Evolutionary conservation across 108 stramenopile species (phyloP).

Genomic region (Nitzschia palea): DNA sequence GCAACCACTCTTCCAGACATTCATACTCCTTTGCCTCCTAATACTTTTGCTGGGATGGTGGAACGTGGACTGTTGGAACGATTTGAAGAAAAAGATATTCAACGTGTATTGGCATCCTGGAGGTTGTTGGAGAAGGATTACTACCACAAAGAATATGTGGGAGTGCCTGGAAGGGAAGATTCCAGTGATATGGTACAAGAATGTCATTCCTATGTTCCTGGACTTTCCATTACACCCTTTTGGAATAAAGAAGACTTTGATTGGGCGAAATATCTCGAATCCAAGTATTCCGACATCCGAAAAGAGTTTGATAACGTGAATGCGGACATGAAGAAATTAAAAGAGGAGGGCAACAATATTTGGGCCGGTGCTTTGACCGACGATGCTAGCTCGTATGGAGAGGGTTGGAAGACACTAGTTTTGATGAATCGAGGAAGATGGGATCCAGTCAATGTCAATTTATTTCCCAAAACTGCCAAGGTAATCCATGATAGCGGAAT

Average conservation of each 20-base stretch:
- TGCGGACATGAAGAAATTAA: slow-evolving; percentile 48
- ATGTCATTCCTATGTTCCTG: slow-evolving; percentile 81
- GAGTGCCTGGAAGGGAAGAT: slow-evolving; percentile 29
- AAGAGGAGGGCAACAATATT: slow-evolving; percentile 76
- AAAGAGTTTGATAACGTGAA: slow-evolving; percentile 76
- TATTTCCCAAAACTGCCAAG: slow-evolving; percentile 80
- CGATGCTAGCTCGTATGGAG: slow-evolving; percentile 74
- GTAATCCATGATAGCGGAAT: slow-evolving; percentile 68
- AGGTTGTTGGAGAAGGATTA: slow-evolving; percentile 65
- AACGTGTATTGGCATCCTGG: slow-evolving; percentile 74
- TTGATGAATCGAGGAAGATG: slow-evolving; percentile 90
- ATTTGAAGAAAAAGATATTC: slow-evolving; percentile 47
- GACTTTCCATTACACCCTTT: slow-evolving; percentile 62
- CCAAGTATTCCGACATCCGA: slow-evolving; percentile 56
- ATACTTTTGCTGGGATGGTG: slow-evolving; percentile 74
- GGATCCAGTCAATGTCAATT: slow-evolving; percentile 74
- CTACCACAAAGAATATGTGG: slow-evolving; percentile 73
- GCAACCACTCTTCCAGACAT: slow-evolving; percentile 30
- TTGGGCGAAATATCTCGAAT: slow-evolving; percentile 64
- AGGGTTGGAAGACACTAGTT: slow-evolving; percentile 91
- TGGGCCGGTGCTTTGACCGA: slow-evolving; percentile 84
- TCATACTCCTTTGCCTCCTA: slow-evolving; percentile 43
- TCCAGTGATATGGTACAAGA: slow-evolving; percentile 62
- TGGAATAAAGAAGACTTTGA: slow-evolving; percentile 59
- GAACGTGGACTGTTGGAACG: slow-evolving; percentile 58